phyloP scores from a whole-genome alignment of 805 yeast genomes.

The Ogataea saltuana region DNA sequence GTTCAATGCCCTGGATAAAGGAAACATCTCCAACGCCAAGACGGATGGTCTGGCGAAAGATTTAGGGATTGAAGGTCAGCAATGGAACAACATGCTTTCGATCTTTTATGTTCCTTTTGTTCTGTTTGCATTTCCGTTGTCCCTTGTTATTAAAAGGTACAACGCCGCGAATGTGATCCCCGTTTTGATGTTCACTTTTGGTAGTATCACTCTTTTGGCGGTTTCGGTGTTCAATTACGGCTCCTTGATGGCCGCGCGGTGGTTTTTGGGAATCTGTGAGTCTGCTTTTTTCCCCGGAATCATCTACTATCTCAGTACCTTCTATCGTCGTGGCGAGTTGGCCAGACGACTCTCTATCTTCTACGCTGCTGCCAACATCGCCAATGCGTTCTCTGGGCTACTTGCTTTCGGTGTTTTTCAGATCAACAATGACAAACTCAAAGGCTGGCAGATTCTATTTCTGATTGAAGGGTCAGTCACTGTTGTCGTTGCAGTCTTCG shows the following conservation, averaged over 20 bases:
- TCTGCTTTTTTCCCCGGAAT: conserved; percentile 43
- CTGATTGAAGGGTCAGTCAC: conserved; percentile 47
- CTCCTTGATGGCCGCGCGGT: conserved; percentile 37
- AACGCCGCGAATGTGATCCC: conserved; percentile 48
- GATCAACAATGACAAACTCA: conserved; percentile 36
- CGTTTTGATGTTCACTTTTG: conserved; percentile 45
- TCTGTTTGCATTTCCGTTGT: conserved; percentile 45
- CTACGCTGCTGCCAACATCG: conserved; percentile 37
- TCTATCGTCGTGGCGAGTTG: conserved; percentile 40
- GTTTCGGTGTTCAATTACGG: conserved; percentile 44
- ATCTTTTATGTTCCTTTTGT: conserved; percentile 49
- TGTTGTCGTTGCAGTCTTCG: conserved; percentile 36
- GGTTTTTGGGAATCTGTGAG: conserved; percentile 41
- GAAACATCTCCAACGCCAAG: conserved; percentile 51
- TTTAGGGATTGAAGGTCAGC: conserved; percentile 41
- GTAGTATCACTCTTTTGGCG: conserved; percentile 41
- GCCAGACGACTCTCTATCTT: conserved; percentile 40
- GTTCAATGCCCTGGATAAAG: conserved; percentile 50
- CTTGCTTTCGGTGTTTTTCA: conserved; percentile 40
- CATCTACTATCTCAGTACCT: conserved; percentile 39
- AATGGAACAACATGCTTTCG: conserved; percentile 48
- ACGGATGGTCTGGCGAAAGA: conserved; percentile 47
- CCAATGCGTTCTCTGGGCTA: conserved; percentile 41
- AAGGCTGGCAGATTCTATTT: conserved; percentile 52
- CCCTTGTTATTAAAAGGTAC: conserved; percentile 41